Evolutionary conservation across 2,329 filamentous ascomycete species (phyloP).

Genomic region (Penicillium sp.): DNA sequence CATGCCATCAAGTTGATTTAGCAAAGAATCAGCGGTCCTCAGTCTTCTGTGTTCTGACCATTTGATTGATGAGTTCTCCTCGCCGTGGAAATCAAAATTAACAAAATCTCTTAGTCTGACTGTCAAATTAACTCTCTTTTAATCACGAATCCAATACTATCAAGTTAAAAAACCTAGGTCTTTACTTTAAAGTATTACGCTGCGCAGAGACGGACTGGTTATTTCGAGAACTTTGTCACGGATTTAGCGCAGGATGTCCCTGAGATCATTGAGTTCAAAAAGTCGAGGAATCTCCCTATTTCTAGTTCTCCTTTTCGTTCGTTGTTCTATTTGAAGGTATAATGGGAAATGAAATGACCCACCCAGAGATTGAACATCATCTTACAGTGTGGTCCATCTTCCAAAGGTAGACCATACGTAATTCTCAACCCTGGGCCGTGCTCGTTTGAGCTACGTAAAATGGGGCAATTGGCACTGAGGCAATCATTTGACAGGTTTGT

Average conservation of each 20-base stretch:
- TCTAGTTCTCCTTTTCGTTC: no score
- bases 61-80: background rate
- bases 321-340: no score
- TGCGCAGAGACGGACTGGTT: no score
- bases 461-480: no score
- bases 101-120: background rate
- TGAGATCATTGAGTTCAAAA: background rate
- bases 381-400: no score
- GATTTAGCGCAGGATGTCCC: background rate
- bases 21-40: slow-evolving; percentile 11
- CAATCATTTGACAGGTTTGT: no score
- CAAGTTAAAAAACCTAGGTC: background rate
- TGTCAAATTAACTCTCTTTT: background rate
- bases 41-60: background rate
- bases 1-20: slow-evolving; percentile 34
- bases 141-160: background rate
- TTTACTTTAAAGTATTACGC: background rate
- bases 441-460: no score
- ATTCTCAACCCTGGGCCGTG: no score
- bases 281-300: no score
- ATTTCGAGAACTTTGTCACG: background rate
- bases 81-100: background rate
- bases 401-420: no score
- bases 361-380: no score
- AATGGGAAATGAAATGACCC: no score